Percentiles rank a stretch among this genome's conserved stretches.
Conservation (phyloP, 352 stramenopile species). For the Phytopythium aichiense region DNA sequence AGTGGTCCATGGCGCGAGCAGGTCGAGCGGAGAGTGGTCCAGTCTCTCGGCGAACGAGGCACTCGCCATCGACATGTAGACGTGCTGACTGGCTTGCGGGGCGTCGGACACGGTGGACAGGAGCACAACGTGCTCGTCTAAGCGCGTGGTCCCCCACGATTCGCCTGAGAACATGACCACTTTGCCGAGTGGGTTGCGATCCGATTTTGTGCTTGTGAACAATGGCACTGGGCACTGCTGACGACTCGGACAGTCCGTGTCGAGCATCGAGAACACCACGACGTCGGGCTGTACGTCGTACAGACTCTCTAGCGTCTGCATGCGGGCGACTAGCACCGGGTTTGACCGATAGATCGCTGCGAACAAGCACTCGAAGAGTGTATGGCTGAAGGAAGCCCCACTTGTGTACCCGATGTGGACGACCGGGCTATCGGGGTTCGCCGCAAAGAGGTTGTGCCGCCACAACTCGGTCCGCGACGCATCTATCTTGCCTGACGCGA, state of each 20-base stretch:
- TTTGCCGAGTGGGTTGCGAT: slow-evolving; percentile 2
- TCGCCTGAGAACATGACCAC: slow-evolving; percentile 35
- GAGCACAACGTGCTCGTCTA: slow-evolving; percentile 31
- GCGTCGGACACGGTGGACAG: slow-evolving; percentile 20
- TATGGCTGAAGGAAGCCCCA: slow-evolving; percentile 1
- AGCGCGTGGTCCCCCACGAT: slow-evolving; percentile 9
- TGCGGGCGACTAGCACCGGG: slow-evolving; percentile 26
- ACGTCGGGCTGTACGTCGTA: slow-evolving; percentile 23
- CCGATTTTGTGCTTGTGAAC: neutral
- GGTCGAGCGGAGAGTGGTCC: slow-evolving; percentile 14
- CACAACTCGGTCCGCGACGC: slow-evolving; percentile 18
- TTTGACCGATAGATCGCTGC: slow-evolving; percentile 13
- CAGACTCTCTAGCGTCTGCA: slow-evolving; percentile 8
- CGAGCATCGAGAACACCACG: slow-evolving; percentile 25
- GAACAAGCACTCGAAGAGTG: slow-evolving; percentile 33
- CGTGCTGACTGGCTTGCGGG: slow-evolving; percentile 10
- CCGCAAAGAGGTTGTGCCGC: slow-evolving; percentile 23
- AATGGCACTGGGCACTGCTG: neutral
- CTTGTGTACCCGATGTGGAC: slow-evolving; percentile 20
- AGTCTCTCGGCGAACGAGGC: slow-evolving; percentile 34
- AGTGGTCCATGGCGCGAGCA: slow-evolving; percentile 17
- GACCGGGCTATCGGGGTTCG: slow-evolving; percentile 9
- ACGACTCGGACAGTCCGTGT: neutral
- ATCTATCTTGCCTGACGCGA: neutral
- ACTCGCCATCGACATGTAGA: slow-evolving; percentile 29